Percentiles rank a stretch among this genome's conserved stretches.
These are phyloP conservation scores for Apophysomyces variabilis DNA, from an alignment of 371 early-diverging fungal species.

Conservation along the genomic window DNA sequence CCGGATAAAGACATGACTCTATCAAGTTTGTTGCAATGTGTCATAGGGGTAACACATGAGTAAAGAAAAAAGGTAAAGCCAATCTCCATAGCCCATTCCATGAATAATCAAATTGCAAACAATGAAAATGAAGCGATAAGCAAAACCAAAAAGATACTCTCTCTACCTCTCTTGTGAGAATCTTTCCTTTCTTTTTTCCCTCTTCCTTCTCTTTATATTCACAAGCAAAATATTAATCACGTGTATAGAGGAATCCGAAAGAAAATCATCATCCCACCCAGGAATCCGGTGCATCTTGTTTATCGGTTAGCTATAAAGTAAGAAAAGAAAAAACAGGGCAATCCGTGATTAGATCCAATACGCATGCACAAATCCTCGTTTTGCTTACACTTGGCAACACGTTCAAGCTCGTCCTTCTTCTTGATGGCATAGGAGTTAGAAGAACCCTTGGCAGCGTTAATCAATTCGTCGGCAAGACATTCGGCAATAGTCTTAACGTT, in stretches of 20 bases:
- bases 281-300: background rate
- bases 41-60: too few relatives aligned
- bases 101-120: too few relatives aligned
- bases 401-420: constrained; percentile 99
- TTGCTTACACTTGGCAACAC: constrained; percentile 65
- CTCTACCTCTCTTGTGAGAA: background rate
- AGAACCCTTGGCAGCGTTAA: constrained; percentile 98
- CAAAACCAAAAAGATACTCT: background rate
- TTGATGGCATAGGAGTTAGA: constrained; percentile 99
- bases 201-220: background rate
- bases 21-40: too few relatives aligned
- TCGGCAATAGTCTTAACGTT: constrained; percentile 97
- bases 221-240: background rate
- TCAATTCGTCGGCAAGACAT: constrained; percentile 99
- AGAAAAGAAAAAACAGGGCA: background rate
- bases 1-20: too few relatives aligned
- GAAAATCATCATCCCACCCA: background rate
- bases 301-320: constrained; percentile 30
- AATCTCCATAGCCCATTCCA: too few relatives aligned
- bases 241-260: background rate
- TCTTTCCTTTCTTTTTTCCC: background rate
- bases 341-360: background rate
- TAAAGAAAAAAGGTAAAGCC: too few relatives aligned
- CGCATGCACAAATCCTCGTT: background rate
- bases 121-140: too few relatives aligned